Conservation (phyloP, 2,329 filamentous ascomycete genomes). For the Colletotrichum chrysophilum region DNA sequence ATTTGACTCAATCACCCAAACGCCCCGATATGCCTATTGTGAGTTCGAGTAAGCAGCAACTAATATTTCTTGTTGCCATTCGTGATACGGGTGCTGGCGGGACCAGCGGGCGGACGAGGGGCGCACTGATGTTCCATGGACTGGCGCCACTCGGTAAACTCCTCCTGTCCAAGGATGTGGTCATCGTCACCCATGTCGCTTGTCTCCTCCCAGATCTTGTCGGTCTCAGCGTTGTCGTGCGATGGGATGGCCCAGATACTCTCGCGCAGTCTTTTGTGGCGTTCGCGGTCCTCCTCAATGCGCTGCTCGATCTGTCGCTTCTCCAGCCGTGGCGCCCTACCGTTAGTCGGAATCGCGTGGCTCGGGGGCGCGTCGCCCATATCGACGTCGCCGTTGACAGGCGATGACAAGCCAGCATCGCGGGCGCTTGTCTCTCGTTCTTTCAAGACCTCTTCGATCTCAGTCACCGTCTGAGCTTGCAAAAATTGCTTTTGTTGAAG, state of each 20-base stretch:
- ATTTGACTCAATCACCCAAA: background rate
- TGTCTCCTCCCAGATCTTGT: constrained; percentile 84
- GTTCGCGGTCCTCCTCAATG: constrained; percentile 94
- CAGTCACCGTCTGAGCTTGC: constrained; percentile 72
- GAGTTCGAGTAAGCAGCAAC: background rate
- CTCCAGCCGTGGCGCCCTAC: constrained; percentile 59
- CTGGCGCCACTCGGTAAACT: constrained; percentile 56
- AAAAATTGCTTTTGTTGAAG: constrained; percentile 76
- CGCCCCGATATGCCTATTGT: background rate
- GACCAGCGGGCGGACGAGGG: constrained; percentile 11
- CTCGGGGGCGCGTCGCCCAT: constrained; percentile 46
- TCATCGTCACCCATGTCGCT: constrained; percentile 91
- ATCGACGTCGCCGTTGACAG: constrained; percentile 46
- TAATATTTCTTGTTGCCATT: constrained; percentile 16
- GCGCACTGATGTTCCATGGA: constrained; percentile 20
- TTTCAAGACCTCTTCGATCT: constrained; percentile 84
- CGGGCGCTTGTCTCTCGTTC: constrained; percentile 73
- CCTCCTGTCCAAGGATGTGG: constrained; percentile 76
- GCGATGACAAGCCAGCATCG: constrained; percentile 58
- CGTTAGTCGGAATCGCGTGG: constrained; percentile 42
- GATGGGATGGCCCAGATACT: constrained; percentile 88
- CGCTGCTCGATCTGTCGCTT: constrained; percentile 92
- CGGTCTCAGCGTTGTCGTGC: constrained; percentile 71
- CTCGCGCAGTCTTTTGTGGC: constrained; percentile 90
- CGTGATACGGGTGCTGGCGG: constrained; percentile 10